Evolutionary conservation across 108 stramenopile genomes (phyloP).

Genomic region (Aureococcus anophagefferens): DNA sequence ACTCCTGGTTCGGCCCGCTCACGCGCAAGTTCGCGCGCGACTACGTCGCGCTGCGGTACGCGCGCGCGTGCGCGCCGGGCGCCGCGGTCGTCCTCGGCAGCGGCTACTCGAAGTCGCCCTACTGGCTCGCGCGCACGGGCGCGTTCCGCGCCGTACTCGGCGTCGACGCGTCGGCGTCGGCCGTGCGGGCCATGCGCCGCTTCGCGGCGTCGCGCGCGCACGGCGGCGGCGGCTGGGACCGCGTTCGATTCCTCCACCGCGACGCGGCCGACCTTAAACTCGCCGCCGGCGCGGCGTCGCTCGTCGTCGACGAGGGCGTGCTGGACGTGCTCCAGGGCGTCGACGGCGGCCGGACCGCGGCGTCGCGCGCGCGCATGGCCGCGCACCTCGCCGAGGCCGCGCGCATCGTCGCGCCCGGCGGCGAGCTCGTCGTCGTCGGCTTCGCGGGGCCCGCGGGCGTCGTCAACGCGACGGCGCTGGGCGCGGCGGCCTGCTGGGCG

Average conservation of each 20-base stretch:
- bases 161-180: neutral
- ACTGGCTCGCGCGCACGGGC: neutral
- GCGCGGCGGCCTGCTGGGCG: too few species aligned
- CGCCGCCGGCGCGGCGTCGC: neutral
- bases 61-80: neutral
- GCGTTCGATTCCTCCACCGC: neutral
- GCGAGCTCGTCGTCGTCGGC: too few species aligned
- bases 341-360: too few species aligned
- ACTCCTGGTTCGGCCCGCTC: neutral
- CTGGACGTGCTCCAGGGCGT: neutral
- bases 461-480: too few species aligned
- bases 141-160: neutral
- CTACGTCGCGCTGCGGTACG: neutral
- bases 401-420: too few species aligned
- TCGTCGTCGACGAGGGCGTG: neutral
- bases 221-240: too few species aligned
- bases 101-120: neutral
- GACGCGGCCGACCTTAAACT: neutral
- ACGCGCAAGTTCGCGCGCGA: neutral
- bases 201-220: neutral
- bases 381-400: too few species aligned
- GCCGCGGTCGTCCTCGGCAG: neutral
- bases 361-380: too few species aligned
- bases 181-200: neutral
- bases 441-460: too few species aligned